Base-by-base conservation (phyloP, 148 eudicot genomes). In the Linanthus parryae region DNA sequence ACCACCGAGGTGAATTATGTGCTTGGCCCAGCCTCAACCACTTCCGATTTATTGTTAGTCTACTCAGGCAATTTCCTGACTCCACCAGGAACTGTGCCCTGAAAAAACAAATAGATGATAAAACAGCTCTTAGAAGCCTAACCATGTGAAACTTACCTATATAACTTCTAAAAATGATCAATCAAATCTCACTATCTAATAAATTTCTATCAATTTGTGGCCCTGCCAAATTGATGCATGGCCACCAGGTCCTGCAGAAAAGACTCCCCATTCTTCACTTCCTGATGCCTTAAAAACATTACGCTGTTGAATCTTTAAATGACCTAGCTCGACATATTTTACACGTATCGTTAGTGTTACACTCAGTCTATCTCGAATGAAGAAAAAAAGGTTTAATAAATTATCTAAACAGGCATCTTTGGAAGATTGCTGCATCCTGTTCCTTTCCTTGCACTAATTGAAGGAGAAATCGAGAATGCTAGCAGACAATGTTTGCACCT, bases 171-270 rank as follows among this genome's bases (percentile, higher is more conserved):
- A n/a, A n/a, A n/a, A n/a, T n/a, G n/a, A n/a, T n/a, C n/a, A n/a
- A n/a, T n/a, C n/a, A n/a, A n/a, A n/a, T n/a, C n/a, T n/a, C n/a
- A n/a, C n/a, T n/a, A n/a, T n/a, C n/a, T n/a, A n/a, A n/a, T n/a
- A n/a, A n/a, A n/a, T n/a, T n/a, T n/a, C n/a, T n/a, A n/a, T n/a
- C n/a, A n/a, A n/a, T n/a, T n/a, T n/a, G n/a, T n/a, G n/a, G n/a
- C n/a, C n/a, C n/a, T n/a, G n/a, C n/a, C n/a, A n/a, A 51, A 59
- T 75, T 27, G 84, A 68, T 38, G 77, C 56, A 46, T 64, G 71
- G 65, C 59, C 65, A 10, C 55, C 69, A 61, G 66, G 64, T 22
- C 77, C 54, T 45, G 54, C 50, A 10, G 72, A 46, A 41, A 52
- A 69, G n/a, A 76, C 39, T 33, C 65, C 65, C 85, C 81, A 65